A percentile compares a stretch with the other conserved stretches of the same genome.
phyloP scores from a whole-genome alignment of 495 filamentous ascomycete species.

The Penicillium subrubescens region DNA sequence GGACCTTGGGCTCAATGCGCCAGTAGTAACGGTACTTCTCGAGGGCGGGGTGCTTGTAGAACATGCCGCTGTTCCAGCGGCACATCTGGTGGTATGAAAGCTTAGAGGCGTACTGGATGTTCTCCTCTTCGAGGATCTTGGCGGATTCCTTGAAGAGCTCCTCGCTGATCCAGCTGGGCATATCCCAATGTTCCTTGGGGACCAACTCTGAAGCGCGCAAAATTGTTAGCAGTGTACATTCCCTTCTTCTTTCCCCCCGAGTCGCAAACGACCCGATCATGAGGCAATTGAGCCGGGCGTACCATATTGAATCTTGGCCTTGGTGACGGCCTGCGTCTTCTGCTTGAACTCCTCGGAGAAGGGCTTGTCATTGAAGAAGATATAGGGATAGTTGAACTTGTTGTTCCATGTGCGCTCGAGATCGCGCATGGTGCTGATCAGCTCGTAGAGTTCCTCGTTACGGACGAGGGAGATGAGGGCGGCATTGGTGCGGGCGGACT shows the following conservation, averaged over 20 bases:
- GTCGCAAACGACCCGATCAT: not conserved
- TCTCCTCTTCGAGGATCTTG: constrained; percentile 76
- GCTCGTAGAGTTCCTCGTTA: constrained; percentile 81
- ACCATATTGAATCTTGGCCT: constrained; percentile 85
- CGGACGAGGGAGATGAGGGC: constrained; percentile 90
- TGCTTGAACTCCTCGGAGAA: constrained; percentile 93
- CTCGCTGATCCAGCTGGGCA: constrained; percentile 88
- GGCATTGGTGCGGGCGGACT: constrained; percentile 85
- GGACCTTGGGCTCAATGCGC: constrained; percentile 98
- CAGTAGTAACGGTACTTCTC: constrained; percentile 87
- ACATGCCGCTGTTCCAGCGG: constrained; percentile 97
- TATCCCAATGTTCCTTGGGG: constrained; percentile 91
- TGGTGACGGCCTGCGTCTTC: constrained; percentile 74
- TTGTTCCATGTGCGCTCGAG: constrained; percentile 94
- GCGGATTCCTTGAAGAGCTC: constrained; percentile 84
- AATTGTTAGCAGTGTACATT: not conserved
- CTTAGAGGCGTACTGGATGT: constrained; percentile 85
- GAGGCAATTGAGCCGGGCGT: constrained; percentile 17
- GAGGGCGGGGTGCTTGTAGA: constrained; percentile 94
- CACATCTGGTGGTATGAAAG: constrained; percentile 99
- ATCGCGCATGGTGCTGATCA: constrained; percentile 85
- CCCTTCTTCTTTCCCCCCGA: not conserved
- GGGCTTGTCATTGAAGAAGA: constrained; percentile 94
- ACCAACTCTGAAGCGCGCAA: constrained; percentile 65
- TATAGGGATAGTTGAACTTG: constrained; percentile 99